Evolutionary conservation across 1,284 basidiomycete genomes (phyloP), one percentile per base, ranked within the genome.

Genomic region (Ceratobasidium sp.): DNA sequence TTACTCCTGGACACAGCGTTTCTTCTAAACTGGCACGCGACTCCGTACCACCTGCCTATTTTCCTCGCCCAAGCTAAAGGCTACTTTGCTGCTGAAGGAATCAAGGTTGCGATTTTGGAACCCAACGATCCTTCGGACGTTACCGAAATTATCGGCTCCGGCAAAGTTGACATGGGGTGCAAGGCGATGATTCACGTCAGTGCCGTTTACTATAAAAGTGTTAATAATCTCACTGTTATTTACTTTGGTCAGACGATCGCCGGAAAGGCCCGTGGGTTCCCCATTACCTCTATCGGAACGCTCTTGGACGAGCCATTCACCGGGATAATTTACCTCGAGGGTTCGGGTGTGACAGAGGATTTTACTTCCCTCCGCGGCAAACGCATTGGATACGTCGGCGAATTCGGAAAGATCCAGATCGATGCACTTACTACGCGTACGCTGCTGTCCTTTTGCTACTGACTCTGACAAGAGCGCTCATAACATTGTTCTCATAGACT

Each of bases 401-500:
- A 84, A 71, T 80, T 80, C 74, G 79, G 78, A 75, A 78, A 82
- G 79, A 78, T 84, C 79, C 79, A 85, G 76, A 75, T 83, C 78
- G 75, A 79, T 71, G 77, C 77, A 74, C 74, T 78, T 48, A 77
- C 77, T 45, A 75, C 76, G 52, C 64, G 64, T 67, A 67, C 12
- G 39, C 36, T 14, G 45, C 50, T 36, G 1, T 21, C 36, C 36
- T 14, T 26, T 30, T 61, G 43, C 30, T 14, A 23, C 64, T 28
- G 23, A 48, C 41, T 36, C 30, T 12, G 28, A 14, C 36, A 6
- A 14, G 6, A 6, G 21, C 34, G 12, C 34, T 55, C 32, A 55
- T 16, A 18, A 18, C 10, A n/a, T 32, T 10, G 1, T 16, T 41
- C 21, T 55, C 14, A 5, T n/a, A 67, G 73, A 76, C 52, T 77